Base-by-base conservation (phyloP, 169 alveolate species). In the Plasmodium relictum region DNA sequence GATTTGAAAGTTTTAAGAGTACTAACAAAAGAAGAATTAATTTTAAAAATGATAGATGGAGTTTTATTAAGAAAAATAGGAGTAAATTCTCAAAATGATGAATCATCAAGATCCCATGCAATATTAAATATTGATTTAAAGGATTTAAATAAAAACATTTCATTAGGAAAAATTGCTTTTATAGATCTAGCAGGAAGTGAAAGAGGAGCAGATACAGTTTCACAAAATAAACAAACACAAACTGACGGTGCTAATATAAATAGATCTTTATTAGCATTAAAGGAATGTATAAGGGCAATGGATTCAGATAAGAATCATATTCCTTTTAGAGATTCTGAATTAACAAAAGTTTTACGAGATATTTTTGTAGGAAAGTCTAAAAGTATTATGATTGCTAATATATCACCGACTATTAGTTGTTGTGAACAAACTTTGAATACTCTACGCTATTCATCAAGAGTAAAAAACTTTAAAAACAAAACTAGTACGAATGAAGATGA, bases 241-340 rank as follows among this genome's bases (percentile, higher is more conserved):
- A 93, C 97, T 66, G 99, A 99, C 76, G 99, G 99, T 4, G 99
- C 99, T 8, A 99, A 99, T 88, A 99, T 99, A 70, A 99, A 99
- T 94, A 96, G 99, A 89, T 98, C 99, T 6, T 92, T 99, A 54
- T 91, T 99, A 50, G 99, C 99, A 20, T 92, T 99, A 74, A 98
- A 98, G 94, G 99, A 99, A 92, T 99, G 99, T 91, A 99, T 99
- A 50, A 93, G 99, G 71, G 99, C 99, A 26, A 94, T 99, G 95
- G 99, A 99, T 86, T 96, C 97, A 65, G 99, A 98, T 73, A 97
- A 98, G 86, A 97, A 97, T 74, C 99, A 99, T 91, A 97, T 98
- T 12, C 99, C 99, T 6, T 99, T 99, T 80, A 96, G 99, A 91
- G 99, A 99, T 74, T 95, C 99, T 37, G 99, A 98, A 74, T 93